These are phyloP conservation scores for Rhodomyrtus psidioides DNA, from an alignment of 441 rosid genomes.

Conservation along the genomic window DNA sequence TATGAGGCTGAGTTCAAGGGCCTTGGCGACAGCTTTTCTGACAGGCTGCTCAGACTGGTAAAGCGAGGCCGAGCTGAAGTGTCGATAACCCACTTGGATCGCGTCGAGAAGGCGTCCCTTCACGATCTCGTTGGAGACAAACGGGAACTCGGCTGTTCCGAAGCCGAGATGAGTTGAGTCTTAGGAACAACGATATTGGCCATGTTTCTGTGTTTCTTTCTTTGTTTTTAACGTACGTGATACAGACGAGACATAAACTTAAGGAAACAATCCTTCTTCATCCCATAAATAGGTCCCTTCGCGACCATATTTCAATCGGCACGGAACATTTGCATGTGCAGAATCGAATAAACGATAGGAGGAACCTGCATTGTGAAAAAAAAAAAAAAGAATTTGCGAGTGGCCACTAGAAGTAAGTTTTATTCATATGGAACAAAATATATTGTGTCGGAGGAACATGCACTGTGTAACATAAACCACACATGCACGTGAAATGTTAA, in stretches of 20 bases:
- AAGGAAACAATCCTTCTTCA: not conserved
- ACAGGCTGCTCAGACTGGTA: conserved; percentile 28
- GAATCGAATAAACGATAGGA: too few relatives aligned
- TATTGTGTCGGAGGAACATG: not conserved
- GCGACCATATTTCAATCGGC: not conserved
- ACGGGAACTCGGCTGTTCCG: conserved; percentile 28
- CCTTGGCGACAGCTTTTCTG: conserved; percentile 29
- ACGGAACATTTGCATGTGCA: not conserved
- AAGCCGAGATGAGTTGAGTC: conserved; percentile 9
- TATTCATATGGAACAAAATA: not conserved
- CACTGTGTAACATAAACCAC: not conserved
- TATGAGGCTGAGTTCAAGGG: conserved; percentile 24
- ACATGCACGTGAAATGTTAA: not conserved
- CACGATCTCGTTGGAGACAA: conserved; percentile 6
- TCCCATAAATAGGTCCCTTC: not conserved
- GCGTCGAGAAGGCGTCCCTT: conserved; percentile 23
- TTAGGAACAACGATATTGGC: not conserved
- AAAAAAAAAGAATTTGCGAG: not conserved
- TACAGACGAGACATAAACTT: not conserved
- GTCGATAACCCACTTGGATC: conserved; percentile 31
- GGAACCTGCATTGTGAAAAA: not conserved
- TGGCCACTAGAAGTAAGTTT: not conserved
- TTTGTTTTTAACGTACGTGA: not conserved
- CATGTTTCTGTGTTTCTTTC: not conserved
- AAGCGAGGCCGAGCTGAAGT: conserved; percentile 35